Conservation (phyloP, 768 basidiomycete species). For the Podaxis sp. region DNA sequence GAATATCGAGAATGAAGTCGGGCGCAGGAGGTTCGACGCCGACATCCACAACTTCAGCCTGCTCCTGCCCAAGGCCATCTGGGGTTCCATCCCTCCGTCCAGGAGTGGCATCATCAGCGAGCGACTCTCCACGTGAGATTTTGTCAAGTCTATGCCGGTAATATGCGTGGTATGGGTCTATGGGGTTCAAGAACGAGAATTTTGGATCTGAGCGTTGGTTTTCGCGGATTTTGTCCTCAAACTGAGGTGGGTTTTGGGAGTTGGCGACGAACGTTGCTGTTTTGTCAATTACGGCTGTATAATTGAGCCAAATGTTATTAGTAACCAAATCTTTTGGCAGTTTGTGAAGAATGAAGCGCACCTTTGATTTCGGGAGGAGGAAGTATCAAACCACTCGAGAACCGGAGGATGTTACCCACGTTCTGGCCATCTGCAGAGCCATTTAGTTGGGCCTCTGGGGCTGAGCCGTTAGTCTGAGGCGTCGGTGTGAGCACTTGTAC, state of each 20-base stretch:
- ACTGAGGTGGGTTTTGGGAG: slow-evolving; percentile 88
- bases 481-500: slow-evolving; percentile 33
- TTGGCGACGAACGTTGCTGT: slow-evolving; percentile 90
- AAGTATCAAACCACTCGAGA: slow-evolving; percentile 85
- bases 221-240: slow-evolving; percentile 97
- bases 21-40: slow-evolving; percentile 76
- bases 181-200: slow-evolving; percentile 97
- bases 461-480: background rate
- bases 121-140: slow-evolving; percentile 68
- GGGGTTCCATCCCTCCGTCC: background rate
- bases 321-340: background rate
- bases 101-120: slow-evolving; percentile 52
- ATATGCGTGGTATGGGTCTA: slow-evolving; percentile 98
- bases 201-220: slow-evolving; percentile 95
- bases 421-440: slow-evolving; percentile 40
- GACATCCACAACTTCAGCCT: slow-evolving; percentile 54
- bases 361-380: slow-evolving; percentile 97
- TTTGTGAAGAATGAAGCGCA: slow-evolving; percentile 26
- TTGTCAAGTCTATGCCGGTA: slow-evolving; percentile 91
- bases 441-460: slow-evolving; percentile 20
- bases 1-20: slow-evolving; percentile 84
- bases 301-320: slow-evolving; percentile 1
- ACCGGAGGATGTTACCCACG: slow-evolving; percentile 41
- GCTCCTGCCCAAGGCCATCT: slow-evolving; percentile 35
- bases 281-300: slow-evolving; percentile 87